Base-by-base conservation (phyloP, 805 yeast species). In the Scheffersomyces stipitis region DNA sequence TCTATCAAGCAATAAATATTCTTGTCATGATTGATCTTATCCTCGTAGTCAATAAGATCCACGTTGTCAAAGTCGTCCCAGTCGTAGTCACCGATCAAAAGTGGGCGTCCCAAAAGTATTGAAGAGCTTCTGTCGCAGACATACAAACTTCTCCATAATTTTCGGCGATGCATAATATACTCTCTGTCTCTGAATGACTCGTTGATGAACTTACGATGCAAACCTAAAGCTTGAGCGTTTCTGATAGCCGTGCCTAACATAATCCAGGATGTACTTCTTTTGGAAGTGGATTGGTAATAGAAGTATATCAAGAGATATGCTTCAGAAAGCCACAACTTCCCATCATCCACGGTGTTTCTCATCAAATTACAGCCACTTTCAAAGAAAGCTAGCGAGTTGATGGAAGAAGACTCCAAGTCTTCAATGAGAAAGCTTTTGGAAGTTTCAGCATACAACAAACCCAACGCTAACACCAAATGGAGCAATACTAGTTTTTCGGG, bases 211-310 rank as follows among this genome's bases (percentile, higher is more conserved):
- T 49, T 60, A 33, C 71, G 48, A 43, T 69, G 66, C 24, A 70
- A 41, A 0, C 76, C 77, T 34, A 71, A 47, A 0, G 71, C 46
- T 18, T 66, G 71, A 0, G 74, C 75, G 44, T 61, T 54, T 18
- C 70, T 51, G n/a, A 72, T 67, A 1, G 74, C 68, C 14, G 46
- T 41, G 6, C 75, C 73, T 16, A 72, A 44, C 43, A 60, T 61
- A 10, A 70, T 52, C 76, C 76, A 73, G 4, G 76, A 68, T 0
- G 69, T 54, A 31, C 60, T 60, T 38, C 70, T 58, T 33, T 62
- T 63, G 7, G 71, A 64, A n/a, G 57, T 57, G 20, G 58, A 50
- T 33, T 67, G 71, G 38, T 71, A 64, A 45, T 58, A 70, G 43
- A 70, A 60, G 44, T 59, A 68, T 24, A 63, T 52, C 15, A 74